Evolutionary conservation across 2,329 filamentous ascomycete genomes (phyloP).

Genomic region (Aspergillus ochraceoroseus): DNA sequence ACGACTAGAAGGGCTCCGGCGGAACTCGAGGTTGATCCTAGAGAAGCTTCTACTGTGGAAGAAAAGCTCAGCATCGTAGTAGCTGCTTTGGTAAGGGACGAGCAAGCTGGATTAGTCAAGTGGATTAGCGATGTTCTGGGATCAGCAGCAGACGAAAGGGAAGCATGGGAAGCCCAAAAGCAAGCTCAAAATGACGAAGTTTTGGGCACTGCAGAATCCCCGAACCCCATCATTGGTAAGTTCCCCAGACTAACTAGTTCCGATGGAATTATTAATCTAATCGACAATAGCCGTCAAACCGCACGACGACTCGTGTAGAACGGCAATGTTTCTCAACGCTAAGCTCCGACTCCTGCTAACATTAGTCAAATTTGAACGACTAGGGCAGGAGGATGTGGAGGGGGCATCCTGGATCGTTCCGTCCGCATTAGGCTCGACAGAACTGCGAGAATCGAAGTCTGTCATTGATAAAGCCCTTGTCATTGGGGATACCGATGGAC

Average conservation of each 20-base stretch:
- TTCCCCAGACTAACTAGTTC: slow-evolving; percentile 16
- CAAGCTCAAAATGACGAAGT: slow-evolving; percentile 52
- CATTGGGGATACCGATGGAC: slow-evolving; percentile 69
- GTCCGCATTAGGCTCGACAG: slow-evolving; percentile 56
- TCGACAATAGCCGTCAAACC: slow-evolving; percentile 53
- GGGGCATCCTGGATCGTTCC: slow-evolving; percentile 78
- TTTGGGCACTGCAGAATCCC: slow-evolving; percentile 24
- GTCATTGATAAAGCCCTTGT: slow-evolving; percentile 74
- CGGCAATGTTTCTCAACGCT: slow-evolving; percentile 82
- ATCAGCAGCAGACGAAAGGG: slow-evolving; percentile 66
- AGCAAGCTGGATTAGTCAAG: slow-evolving; percentile 66
- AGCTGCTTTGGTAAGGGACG: slow-evolving; percentile 72
- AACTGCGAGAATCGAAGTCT: slow-evolving; percentile 64
- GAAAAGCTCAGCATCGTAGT: slow-evolving; percentile 76
- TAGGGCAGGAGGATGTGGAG: slow-evolving; percentile 63
- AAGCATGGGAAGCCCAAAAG: slow-evolving; percentile 70
- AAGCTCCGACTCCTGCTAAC: slow-evolving; percentile 80
- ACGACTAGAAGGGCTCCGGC: slow-evolving; percentile 66
- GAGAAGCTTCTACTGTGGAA: slow-evolving; percentile 57
- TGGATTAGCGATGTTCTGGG: slow-evolving; percentile 74
- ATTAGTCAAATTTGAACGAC: slow-evolving; percentile 64
- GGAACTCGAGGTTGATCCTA: slow-evolving; percentile 75
- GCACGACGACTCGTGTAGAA: slow-evolving; percentile 61
- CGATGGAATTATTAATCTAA: background rate
- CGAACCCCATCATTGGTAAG: slow-evolving; percentile 46